Conservation (phyloP, 2,329 filamentous ascomycete species). For the Fusarium pseudograminearum region DNA sequence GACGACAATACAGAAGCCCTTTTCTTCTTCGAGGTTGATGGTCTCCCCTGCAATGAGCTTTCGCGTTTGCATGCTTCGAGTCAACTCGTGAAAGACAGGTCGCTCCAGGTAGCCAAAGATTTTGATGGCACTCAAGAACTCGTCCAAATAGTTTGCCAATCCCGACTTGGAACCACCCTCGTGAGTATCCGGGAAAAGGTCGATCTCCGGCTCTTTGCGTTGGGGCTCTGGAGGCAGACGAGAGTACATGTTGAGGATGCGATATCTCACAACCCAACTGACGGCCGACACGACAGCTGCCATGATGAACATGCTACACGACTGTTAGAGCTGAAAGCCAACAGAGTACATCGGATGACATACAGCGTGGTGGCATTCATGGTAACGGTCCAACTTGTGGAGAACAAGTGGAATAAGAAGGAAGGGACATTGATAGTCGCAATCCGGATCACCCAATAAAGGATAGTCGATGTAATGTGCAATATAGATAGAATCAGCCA, state of each 20-base stretch:
- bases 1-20: conserved; percentile 97
- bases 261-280: conserved; percentile 94
- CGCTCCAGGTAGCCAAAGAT: conserved; percentile 98
- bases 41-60: conserved; percentile 98
- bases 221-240: conserved; percentile 93
- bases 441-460: conserved; percentile 87
- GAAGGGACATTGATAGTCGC: conserved; percentile 90
- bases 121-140: conserved; percentile 98
- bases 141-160: conserved; percentile 94
- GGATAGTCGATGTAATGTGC: conserved; percentile 66
- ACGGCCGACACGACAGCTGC: conserved; percentile 82
- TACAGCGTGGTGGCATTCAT: conserved; percentile 98
- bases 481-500: conserved; percentile 67
- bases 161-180: conserved; percentile 91
- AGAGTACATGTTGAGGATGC: conserved; percentile 97
- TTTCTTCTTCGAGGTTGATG: conserved; percentile 93
- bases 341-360: conserved; percentile 48
- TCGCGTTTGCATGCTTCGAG: conserved; percentile 96
- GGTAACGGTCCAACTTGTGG: conserved; percentile 93
- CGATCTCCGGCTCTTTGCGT: conserved; percentile 93
- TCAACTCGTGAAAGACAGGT: conserved; percentile 97
- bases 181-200: conserved; percentile 92
- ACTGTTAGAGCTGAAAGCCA: conserved; percentile 25
- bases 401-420: conserved; percentile 89
- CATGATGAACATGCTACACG: conserved; percentile 77